phyloP scores from a whole-genome alignment of 129 eudicot species.

The Flaveria linearis region DNA sequence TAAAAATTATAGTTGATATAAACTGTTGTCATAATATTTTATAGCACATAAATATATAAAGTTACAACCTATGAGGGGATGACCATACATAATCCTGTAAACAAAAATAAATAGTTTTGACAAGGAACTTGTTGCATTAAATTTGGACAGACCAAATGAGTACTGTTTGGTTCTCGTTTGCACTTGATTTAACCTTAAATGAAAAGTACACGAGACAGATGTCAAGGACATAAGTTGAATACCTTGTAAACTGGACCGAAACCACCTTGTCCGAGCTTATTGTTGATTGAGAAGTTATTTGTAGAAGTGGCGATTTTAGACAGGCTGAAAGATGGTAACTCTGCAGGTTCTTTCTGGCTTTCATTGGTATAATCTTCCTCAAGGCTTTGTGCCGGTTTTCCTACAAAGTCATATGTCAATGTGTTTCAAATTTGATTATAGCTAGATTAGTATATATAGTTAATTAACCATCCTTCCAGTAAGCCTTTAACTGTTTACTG shows the following conservation, averaged over 20 bases:
- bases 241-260: constrained; percentile 30
- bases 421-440: background rate
- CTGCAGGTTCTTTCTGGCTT: constrained; percentile 21
- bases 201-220: background rate
- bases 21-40: background rate
- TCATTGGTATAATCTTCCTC: constrained; percentile 26
- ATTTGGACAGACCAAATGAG: background rate
- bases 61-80: background rate
- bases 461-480: background rate
- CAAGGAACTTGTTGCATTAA: background rate
- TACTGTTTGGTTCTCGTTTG: background rate
- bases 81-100: background rate
- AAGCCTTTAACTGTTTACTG: background rate
- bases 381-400: background rate
- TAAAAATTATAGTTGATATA: background rate
- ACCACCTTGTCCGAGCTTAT: constrained; percentile 26
- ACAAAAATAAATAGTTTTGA: background rate
- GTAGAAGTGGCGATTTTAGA: background rate
- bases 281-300: constrained; percentile 4
- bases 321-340: constrained; percentile 19
- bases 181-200: background rate
- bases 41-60: background rate
- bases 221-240: background rate
- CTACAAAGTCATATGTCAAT: background rate
- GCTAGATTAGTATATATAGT: background rate